A percentile compares a stretch with the other conserved stretches of the same genome.
phyloP scores from a whole-genome alignment of 2,329 filamentous ascomycete genomes.

The Talaromyces verruculosus region DNA sequence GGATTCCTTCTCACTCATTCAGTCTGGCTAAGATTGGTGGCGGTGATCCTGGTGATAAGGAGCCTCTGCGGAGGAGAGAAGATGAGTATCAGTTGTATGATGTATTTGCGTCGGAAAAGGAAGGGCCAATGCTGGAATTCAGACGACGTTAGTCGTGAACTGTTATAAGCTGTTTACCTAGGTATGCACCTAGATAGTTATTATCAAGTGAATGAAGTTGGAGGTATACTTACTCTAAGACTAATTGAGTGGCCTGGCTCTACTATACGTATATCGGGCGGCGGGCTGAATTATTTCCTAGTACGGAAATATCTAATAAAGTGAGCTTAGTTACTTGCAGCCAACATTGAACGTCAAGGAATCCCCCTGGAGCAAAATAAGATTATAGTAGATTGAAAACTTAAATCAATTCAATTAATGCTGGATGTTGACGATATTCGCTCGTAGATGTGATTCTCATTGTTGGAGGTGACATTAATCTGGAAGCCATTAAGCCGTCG shows the following conservation, averaged over 20 bases:
- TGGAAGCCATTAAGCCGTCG: neutral
- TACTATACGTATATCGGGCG: neutral
- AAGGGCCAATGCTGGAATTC: slow-evolving; percentile 17
- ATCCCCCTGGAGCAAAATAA: neutral
- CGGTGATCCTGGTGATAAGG: slow-evolving; percentile 4
- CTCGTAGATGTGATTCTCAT: neutral
- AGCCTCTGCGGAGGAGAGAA: slow-evolving; percentile 10
- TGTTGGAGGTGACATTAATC: neutral
- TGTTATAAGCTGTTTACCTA: neutral
- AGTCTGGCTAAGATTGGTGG: slow-evolving; percentile 3
- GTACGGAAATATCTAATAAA: neutral
- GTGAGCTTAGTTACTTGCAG: neutral
- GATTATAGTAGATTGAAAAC: neutral
- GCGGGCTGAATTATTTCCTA: neutral
- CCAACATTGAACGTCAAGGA: neutral
- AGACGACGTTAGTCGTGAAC: neutral
- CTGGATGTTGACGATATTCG: neutral
- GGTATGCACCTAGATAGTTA: too few species aligned
- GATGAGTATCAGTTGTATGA: slow-evolving; percentile 19
- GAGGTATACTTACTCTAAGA: neutral
- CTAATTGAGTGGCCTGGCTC: neutral
- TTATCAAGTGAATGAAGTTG: neutral
- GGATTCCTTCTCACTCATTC: neutral
- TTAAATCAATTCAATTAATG: neutral
- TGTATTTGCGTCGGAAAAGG: slow-evolving; percentile 17